A percentile compares a stretch with the other conserved stretches of the same genome.
These are phyloP conservation scores for Acanthamoeba polyphaga DNA, from an alignment of 208 protist species.

Conservation along the genomic window DNA sequence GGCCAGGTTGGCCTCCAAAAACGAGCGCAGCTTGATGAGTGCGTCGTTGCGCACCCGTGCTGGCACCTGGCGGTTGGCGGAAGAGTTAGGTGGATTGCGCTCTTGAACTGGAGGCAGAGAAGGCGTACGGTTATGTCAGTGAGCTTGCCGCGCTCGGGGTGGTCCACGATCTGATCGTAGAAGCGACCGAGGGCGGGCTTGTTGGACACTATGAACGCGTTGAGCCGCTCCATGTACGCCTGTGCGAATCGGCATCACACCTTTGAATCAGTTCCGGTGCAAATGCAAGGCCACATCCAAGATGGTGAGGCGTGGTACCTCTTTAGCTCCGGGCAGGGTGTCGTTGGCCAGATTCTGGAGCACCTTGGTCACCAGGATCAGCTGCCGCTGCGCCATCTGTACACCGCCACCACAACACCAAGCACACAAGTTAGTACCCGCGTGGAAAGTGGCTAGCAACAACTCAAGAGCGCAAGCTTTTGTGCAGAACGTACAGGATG, in stretches of 20 bases:
- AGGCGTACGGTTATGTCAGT: neutral
- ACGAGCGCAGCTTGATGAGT: neutral
- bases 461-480: too few relatives aligned
- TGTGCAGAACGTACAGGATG: neutral
- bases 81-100: too few relatives aligned
- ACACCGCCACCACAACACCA: neutral
- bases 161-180: conserved; percentile 7
- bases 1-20: neutral
- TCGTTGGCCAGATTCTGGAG: conserved; percentile 63
- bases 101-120: too few relatives aligned
- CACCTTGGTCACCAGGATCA: conserved; percentile 63
- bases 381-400: conserved; percentile 20
- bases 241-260: too few relatives aligned
- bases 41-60: neutral
- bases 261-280: too few relatives aligned
- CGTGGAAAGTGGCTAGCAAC: too few relatives aligned
- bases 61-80: too few relatives aligned
- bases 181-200: neutral
- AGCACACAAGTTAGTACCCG: too few relatives aligned
- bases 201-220: conserved; percentile 12
- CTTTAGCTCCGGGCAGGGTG: conserved; percentile 44
- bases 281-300: too few relatives aligned
- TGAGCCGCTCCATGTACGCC: conserved; percentile 7
- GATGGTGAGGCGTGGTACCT: too few relatives aligned
- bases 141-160: neutral